phyloP scores from a whole-genome alignment of 2,329 filamentous ascomycete genomes.

The Neopestalotiopsis clavispora region DNA sequence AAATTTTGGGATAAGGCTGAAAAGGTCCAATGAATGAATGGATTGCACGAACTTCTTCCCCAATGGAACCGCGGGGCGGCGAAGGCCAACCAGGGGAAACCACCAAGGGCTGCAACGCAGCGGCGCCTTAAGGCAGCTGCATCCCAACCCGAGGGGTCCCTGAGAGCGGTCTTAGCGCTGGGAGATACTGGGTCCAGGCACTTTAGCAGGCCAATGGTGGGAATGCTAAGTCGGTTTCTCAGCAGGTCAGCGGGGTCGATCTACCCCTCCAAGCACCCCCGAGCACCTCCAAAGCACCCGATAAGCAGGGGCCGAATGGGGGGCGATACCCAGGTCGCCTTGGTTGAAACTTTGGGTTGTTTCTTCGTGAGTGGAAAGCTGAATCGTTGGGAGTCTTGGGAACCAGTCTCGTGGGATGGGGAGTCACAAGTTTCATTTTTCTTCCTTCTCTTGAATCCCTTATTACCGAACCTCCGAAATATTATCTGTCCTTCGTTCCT shows the following conservation, averaged over 20 bases:
- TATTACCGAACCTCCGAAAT: not conserved
- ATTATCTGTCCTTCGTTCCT: not conserved
- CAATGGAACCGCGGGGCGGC: not conserved
- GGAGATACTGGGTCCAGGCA: slow-evolving; percentile 4
- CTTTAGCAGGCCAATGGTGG: slow-evolving; percentile 11
- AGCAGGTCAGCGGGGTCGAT: slow-evolving; percentile 5
- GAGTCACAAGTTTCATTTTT: slow-evolving; percentile 1
- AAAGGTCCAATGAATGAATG: not conserved
- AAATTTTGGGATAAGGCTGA: slow-evolving; percentile 14
- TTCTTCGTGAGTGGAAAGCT: slow-evolving; percentile 12
- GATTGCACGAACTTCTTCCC: not conserved
- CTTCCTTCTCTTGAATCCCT: not conserved
- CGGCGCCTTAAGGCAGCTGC: not conserved
- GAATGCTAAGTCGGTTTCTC: not conserved
- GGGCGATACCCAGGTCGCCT: not conserved
- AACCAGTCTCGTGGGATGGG: not conserved
- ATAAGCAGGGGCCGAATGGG: slow-evolving; percentile 8
- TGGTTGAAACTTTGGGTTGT: slow-evolving; percentile 18
- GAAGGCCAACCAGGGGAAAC: not conserved
- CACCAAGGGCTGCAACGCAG: not conserved
- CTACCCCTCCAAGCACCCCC: slow-evolving; percentile 11
- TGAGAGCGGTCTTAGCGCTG: slow-evolving; percentile 8
- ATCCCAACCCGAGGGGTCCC: not conserved
- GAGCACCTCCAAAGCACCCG: too few relatives aligned
- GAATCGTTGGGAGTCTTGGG: not conserved